These are phyloP conservation scores for Thielaviopsis cerberus DNA, from an alignment of 2,329 filamentous ascomycete genomes.

Conservation along the genomic window DNA sequence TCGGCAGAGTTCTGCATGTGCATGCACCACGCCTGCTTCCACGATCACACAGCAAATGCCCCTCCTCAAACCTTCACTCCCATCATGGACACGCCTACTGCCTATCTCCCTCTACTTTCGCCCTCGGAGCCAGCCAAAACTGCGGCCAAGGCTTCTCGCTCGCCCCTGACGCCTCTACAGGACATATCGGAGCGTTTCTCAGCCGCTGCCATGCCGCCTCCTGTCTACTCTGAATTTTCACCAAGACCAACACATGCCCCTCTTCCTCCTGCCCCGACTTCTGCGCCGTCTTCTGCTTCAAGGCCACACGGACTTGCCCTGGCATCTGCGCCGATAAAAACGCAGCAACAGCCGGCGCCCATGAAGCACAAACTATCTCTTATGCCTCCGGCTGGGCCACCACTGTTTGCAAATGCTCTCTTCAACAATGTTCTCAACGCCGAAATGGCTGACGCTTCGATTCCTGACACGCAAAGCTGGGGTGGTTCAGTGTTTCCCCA, in stretches of 20 bases:
- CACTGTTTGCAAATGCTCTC: not conserved
- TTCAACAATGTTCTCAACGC: constrained; percentile 14
- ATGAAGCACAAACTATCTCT: not conserved
- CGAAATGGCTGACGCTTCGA: constrained; percentile 21
- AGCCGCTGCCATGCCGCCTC: constrained; percentile 17
- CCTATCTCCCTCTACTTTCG: constrained; percentile 14
- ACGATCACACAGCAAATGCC: constrained; percentile 26
- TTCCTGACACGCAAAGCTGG: constrained; percentile 40
- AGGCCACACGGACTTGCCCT: not conserved
- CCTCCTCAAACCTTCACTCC: not conserved
- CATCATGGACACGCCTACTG: constrained; percentile 13
- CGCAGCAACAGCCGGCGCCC: not conserved
- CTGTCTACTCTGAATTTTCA: constrained; percentile 9
- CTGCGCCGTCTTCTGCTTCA: not conserved
- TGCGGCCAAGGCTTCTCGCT: not conserved
- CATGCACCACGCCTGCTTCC: constrained; percentile 42
- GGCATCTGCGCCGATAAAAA: not conserved
- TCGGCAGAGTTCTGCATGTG: constrained; percentile 41
- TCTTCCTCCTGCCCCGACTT: not conserved
- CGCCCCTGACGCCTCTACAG: constrained; percentile 20
- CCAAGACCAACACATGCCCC: not conserved
- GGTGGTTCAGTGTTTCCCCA: constrained; percentile 22
- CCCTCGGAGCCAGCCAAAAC: constrained; percentile 31
- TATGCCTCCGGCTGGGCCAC: not conserved
- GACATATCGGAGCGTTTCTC: constrained; percentile 27